A percentile compares a stretch with the other conserved stretches of the same genome.
Evolutionary conservation across 2,329 filamentous ascomycete species (phyloP).

Genomic region (Paraconiothyrium sp.): DNA sequence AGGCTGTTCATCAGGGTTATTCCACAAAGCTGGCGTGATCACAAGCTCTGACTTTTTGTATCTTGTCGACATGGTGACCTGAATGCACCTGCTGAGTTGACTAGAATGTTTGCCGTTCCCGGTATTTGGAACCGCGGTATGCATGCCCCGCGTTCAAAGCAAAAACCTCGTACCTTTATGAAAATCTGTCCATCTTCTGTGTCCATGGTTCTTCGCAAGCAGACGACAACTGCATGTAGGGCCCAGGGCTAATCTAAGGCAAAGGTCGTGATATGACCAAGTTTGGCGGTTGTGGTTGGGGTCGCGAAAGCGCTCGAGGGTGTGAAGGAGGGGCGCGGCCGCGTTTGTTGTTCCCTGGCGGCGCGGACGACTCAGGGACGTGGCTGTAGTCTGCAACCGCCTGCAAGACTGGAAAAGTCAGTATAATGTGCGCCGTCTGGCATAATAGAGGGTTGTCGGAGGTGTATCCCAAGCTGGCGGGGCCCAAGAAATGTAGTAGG

Average conservation of each 20-base stretch:
- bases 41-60: not conserved
- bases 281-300: not conserved
- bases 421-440: not conserved
- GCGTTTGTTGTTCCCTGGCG: constrained; percentile 8
- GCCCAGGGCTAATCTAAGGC: constrained; percentile 21
- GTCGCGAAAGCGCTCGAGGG: not conserved
- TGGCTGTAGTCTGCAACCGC: not conserved
- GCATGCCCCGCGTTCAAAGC: constrained; percentile 13
- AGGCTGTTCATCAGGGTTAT: not conserved
- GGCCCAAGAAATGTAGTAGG: constrained; percentile 22
- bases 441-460: constrained; percentile 17
- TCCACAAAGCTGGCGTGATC: not conserved
- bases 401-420: constrained; percentile 11
- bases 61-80: not conserved
- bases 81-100: not conserved
- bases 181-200: constrained; percentile 91
- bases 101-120: not conserved
- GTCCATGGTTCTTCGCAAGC: constrained; percentile 67
- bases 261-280: constrained; percentile 5
- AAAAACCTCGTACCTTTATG: constrained; percentile 72
- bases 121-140: not conserved
- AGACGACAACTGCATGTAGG: constrained; percentile 48
- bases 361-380: not conserved
- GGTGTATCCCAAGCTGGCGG: constrained; percentile 21
- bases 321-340: constrained; percentile 7